These are phyloP conservation scores for Xylariomycetidae sp. DNA, from an alignment of 2,329 filamentous ascomycete species.

Conservation along the genomic window DNA sequence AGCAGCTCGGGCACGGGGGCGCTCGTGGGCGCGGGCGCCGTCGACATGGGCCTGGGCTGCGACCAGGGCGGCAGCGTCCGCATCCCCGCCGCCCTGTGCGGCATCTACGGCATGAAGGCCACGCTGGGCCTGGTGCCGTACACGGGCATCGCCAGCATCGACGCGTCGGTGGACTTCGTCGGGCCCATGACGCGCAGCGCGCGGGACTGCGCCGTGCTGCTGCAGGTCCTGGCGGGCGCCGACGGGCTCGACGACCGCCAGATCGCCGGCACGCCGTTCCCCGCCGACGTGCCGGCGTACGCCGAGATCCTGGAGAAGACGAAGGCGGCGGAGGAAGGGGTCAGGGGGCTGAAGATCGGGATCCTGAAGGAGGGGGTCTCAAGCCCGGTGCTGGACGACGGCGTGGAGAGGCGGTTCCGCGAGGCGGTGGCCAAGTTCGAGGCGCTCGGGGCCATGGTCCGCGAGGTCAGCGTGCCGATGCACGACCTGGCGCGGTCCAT, in stretches of 20 bases:
- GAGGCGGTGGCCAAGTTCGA: constrained; percentile 1
- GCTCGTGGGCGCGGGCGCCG: constrained; percentile 32
- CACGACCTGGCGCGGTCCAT: constrained; percentile 16
- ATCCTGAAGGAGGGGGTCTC: constrained; percentile 22
- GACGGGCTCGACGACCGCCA: constrained; percentile 27
- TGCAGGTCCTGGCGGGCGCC: constrained; percentile 23
- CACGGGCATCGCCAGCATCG: constrained; percentile 24
- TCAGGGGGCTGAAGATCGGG: constrained; percentile 21
- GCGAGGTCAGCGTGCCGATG: constrained; percentile 20
- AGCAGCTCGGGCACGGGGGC: constrained; percentile 35
- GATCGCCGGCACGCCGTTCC: constrained; percentile 10
- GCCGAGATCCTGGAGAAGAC: background rate
- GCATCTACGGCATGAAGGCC: constrained; percentile 26
- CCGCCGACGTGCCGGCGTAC: constrained; percentile 5
- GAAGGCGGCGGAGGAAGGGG: constrained; percentile 2
- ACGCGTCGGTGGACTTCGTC: constrained; percentile 24
- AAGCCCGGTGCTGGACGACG: constrained; percentile 14
- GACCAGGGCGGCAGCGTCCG: constrained; percentile 29
- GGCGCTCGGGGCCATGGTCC: constrained; percentile 19
- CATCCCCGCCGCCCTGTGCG: constrained; percentile 21
- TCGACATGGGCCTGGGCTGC: constrained; percentile 26
- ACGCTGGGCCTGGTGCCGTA: constrained; percentile 26
- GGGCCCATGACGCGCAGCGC: constrained; percentile 23
- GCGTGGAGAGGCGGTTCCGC: constrained; percentile 18
- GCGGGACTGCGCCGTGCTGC: constrained; percentile 21